Conservation (phyloP, 2,329 filamentous ascomycete genomes). For the Sporothrix brunneoviolacea region DNA sequence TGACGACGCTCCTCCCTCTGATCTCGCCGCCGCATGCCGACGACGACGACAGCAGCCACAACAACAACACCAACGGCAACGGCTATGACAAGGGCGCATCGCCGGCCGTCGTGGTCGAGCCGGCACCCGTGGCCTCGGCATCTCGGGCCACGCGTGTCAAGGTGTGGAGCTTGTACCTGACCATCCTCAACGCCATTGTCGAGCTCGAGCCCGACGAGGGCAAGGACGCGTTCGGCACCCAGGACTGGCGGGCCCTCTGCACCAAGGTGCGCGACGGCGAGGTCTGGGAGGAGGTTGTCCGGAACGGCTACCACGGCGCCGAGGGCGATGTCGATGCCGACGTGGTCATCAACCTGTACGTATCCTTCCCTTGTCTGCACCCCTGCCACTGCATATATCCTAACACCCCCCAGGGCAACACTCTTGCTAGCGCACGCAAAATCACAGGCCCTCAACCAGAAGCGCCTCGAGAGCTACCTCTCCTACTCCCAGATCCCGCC, state of each 20-base stretch:
- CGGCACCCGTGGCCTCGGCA: conserved; percentile 70
- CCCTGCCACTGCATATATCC: conserved; percentile 15
- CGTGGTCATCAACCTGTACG: conserved; percentile 82
- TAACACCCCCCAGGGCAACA: conserved; percentile 59
- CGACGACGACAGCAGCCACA: conserved; percentile 28
- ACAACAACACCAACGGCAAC: not conserved
- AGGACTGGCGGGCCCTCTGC: conserved; percentile 77
- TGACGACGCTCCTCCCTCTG: conserved; percentile 77
- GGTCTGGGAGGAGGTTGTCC: conserved; percentile 91
- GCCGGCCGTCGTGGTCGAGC: conserved; percentile 39
- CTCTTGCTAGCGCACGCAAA: conserved; percentile 85
- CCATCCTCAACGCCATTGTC: conserved; percentile 82
- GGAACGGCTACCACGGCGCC: conserved; percentile 76
- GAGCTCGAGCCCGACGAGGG: conserved; percentile 87
- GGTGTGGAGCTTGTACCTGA: conserved; percentile 95
- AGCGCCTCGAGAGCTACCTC: conserved; percentile 80
- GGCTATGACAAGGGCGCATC: conserved; percentile 17
- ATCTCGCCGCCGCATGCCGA: conserved; percentile 54
- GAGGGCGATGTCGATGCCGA: conserved; percentile 92
- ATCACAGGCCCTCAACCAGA: conserved; percentile 77
- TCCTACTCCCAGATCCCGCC: conserved; percentile 63
- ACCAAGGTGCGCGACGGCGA: conserved; percentile 79
- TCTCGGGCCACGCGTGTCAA: conserved; percentile 82
- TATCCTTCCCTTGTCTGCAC: conserved; percentile 16
- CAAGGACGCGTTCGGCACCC: conserved; percentile 76